Base-by-base conservation (phyloP, 129 eudicot species). In the Escallonia rubra region DNA sequence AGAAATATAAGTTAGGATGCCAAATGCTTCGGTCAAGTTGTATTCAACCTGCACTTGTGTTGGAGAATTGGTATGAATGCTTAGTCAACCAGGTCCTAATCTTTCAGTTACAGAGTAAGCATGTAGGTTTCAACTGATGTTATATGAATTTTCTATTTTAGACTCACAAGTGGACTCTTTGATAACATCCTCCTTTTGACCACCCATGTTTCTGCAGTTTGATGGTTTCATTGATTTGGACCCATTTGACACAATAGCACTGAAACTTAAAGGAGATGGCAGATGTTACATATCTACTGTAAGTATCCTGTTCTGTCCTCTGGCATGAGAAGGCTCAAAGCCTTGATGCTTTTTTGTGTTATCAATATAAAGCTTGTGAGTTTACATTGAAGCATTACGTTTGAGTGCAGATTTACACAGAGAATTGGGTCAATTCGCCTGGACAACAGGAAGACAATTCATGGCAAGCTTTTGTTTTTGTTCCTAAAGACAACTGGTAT, bases 381-480 rank as follows among this genome's bases (percentile, higher is more conserved):
- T 47, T 78, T 6, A 23, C 64, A 10, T 12, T 65, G 62, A 72
- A 55, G 7, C 57, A 13, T 55, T 8, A 5, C 65, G 46, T 57
- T 76, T 72, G 3, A 12, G 16, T 79, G 71, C 84, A 93, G 98
- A 93, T 93, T 59, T 89, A 89, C 79, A 93, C 98, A 16, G 98
- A 93, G 64, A 93, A 93, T 72, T 93, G 98, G 98, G 96, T 93
- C 34, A 93, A 93, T 70, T 84, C 91, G 3, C 92, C 96, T 39
- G 98, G 95, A 64, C 98, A 93, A 74, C 75, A 83, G 77, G 98
- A 93, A 80, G 98, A 93, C 79, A 89, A 93, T 75, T 89, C 96
- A 55, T 93, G 96, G 98, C 98, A 93, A 80, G 92, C 98, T 43
- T 93, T 93, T 77, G 85, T 89, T 43, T 76, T 59, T 74, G 96